A percentile compares a stretch with the other conserved stretches of the same genome.
phyloP scores from a whole-genome alignment of 768 basidiomycete species.

The Serpula lacrymans region DNA sequence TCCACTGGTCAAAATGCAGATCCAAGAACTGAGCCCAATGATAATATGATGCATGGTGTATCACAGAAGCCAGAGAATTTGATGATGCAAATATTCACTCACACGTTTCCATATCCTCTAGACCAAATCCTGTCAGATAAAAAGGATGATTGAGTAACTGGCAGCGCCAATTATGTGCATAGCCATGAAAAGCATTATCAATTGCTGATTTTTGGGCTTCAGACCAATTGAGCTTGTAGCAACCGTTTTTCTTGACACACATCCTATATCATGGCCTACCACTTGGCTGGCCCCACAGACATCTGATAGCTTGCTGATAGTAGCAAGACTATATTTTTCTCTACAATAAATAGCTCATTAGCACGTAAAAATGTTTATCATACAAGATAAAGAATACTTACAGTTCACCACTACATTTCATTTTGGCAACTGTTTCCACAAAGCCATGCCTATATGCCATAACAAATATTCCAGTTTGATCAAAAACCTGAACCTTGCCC shows the following conservation, averaged over 20 bases:
- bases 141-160: constrained; percentile 30
- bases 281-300: constrained; percentile 9
- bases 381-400: constrained; percentile 15
- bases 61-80: constrained; percentile 19
- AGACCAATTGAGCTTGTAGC: constrained; percentile 11
- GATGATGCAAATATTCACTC: constrained; percentile 29
- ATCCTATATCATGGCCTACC: constrained; percentile 20
- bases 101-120: constrained; percentile 33
- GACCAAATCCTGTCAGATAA: constrained; percentile 24
- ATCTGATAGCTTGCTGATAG: constrained; percentile 19
- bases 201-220: constrained; percentile 1
- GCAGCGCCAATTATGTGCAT: constrained; percentile 31
- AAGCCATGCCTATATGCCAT: constrained; percentile 33
- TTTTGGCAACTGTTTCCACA: constrained; percentile 22
- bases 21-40: too few species aligned
- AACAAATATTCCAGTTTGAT: constrained; percentile 37
- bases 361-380: neutral
- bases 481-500: constrained; percentile 32
- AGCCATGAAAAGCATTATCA: constrained; percentile 32
- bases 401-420: constrained; percentile 34
- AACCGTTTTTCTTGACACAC: constrained; percentile 18
- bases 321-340: constrained; percentile 16
- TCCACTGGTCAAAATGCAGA: too few species aligned
- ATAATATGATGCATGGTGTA: too few species aligned
- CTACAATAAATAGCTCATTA: constrained; percentile 9